Evolutionary conservation across 805 yeast genomes (phyloP).

Genomic region (Lipomyces sp.): DNA sequence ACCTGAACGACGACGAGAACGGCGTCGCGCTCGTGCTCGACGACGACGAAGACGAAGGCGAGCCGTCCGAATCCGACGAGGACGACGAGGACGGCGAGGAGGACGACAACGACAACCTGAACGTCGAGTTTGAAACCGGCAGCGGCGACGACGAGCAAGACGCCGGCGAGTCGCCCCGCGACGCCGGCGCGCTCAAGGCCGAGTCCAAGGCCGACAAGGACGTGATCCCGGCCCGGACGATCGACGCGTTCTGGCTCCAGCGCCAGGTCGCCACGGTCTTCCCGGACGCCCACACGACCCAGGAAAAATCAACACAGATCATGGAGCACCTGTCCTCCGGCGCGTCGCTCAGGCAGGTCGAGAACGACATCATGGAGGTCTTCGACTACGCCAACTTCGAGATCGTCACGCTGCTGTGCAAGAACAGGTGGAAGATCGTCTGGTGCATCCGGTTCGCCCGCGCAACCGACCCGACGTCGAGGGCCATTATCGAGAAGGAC

Average conservation of each 20-base stretch:
- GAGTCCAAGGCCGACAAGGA: constrained; percentile 9
- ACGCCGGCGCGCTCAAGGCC: neutral
- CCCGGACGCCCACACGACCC: constrained; percentile 43
- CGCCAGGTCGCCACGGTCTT: constrained; percentile 44
- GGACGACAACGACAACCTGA: constrained; percentile 31
- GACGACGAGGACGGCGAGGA: constrained; percentile 37
- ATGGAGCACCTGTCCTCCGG: constrained; percentile 43
- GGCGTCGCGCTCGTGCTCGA: constrained; percentile 47
- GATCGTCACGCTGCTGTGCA: constrained; percentile 48
- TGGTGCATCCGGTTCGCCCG: constrained; percentile 52
- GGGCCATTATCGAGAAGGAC: constrained; percentile 40
- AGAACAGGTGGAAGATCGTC: constrained; percentile 51
- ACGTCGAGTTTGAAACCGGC: constrained; percentile 34
- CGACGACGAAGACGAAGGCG: constrained; percentile 40
- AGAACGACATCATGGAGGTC: constrained; percentile 51
- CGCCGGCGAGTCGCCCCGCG: constrained; percentile 17
- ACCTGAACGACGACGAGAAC: constrained; percentile 39
- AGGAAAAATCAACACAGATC: constrained; percentile 44
- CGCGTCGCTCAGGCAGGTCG: constrained; percentile 46
- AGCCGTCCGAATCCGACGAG: constrained; percentile 31
- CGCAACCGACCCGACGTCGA: constrained; percentile 41
- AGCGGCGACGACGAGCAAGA: constrained; percentile 30
- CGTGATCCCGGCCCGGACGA: constrained; percentile 40
- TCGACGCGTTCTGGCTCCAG: constrained; percentile 55
- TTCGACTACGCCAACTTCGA: constrained; percentile 51